These are phyloP conservation scores for Calonectria pseudoturangicola DNA, from an alignment of 2,329 filamentous ascomycete species.

Conservation along the genomic window DNA sequence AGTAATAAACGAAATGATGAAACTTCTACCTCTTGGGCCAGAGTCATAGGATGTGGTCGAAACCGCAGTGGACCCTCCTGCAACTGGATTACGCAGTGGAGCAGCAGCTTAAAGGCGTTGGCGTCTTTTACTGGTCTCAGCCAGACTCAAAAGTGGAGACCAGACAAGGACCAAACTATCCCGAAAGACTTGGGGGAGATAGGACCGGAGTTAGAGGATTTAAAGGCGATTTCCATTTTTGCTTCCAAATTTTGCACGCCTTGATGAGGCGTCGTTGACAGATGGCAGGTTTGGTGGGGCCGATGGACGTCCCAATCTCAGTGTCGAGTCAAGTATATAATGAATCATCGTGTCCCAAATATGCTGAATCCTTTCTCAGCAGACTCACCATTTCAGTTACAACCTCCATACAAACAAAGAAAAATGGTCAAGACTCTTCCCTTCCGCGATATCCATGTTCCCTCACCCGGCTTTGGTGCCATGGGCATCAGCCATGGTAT, in stretches of 20 bases:
- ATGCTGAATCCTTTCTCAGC: neutral
- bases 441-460: conserved; percentile 16
- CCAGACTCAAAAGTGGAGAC: too few relatives aligned
- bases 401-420: neutral
- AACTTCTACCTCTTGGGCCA: too few relatives aligned
- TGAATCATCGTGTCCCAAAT: neutral
- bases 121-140: too few relatives aligned
- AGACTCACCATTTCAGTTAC: neutral
- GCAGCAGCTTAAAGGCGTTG: neutral
- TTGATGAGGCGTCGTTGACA: neutral
- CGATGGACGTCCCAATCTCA: neutral
- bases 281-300: neutral
- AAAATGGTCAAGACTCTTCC: conserved; percentile 21
- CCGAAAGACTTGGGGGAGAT: too few relatives aligned
- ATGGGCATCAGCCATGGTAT: conserved; percentile 27
- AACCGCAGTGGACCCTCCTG: neutral
- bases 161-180: too few relatives aligned
- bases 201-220: neutral
- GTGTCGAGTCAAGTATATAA: neutral
- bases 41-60: too few relatives aligned
- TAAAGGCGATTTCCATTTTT: neutral
- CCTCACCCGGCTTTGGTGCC: conserved; percentile 25
- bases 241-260: neutral
- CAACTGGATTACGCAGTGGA: conserved; percentile 4
- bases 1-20: too few relatives aligned